Evolutionary conservation across 2,329 filamentous ascomycete genomes (phyloP), one percentile per base, ranked within the genome.

Genomic region (Eutypella sp.): DNA sequence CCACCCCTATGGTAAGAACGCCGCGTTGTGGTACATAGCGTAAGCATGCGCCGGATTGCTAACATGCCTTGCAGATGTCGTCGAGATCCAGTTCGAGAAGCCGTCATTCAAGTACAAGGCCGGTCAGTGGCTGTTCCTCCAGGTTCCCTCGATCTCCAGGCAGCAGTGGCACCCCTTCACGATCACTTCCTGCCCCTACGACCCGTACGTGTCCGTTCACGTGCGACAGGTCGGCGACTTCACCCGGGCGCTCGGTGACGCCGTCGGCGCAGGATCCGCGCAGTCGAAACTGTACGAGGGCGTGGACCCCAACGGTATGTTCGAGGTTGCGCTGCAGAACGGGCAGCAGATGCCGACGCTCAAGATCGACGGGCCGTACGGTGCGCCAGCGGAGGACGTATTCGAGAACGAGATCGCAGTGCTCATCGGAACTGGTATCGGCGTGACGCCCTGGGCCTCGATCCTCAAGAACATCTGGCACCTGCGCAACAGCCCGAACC

Each of bases 381-480:
- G 93, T 67, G 93, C 93, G 0, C 93, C 93, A 1, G 93, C 93
- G 11, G 93, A 99, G 69, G 93, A 99, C 55, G 93, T 99, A 20
- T 97, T 99, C 63, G 84, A 92, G 61, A 92, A 93, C 66, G 88
- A 93, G 71, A 88, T 93, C 53, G 87, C 88, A 7, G 85, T 93
- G 16, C 78, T 93, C 44, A 88, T 93, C 55, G 88, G 88, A 53
- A 92, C 88, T 1, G 88, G 88, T 70, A 93, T 93, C 52, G 88
- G 88, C 57, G 88, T 93, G 38, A 93, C 88, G 7, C 88, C 88
- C 1, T 93, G 88, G 87, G 88, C 88, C 1, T 78, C 85, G 2
- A 92, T 93, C 55, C 75, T 93, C 54, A 99, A 99, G 74, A 96
- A 96, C 67, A 97, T 99, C 69, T 99, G 91, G 89, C 92, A 99